Conservation (phyloP, 306 rosid species). For the Prosopis cineraria region DNA sequence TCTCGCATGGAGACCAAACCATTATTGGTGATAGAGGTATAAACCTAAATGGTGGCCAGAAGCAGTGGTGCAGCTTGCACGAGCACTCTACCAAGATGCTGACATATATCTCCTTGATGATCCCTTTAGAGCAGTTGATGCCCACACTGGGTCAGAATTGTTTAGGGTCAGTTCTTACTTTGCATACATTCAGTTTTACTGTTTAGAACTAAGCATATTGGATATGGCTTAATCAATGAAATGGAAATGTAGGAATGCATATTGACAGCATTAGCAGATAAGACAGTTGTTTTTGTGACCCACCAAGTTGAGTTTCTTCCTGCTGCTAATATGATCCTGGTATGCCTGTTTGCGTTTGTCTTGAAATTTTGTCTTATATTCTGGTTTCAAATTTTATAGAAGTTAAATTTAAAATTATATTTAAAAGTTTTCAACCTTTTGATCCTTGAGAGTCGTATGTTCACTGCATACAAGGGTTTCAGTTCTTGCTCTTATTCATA, state of each 20-base stretch:
- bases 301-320: constrained; percentile 95
- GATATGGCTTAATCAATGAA: constrained; percentile 34
- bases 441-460: not conserved
- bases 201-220: constrained; percentile 2
- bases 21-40: constrained; percentile 96
- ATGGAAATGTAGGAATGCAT: constrained; percentile 70
- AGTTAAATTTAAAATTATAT: constrained; percentile 1
- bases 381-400: not conserved
- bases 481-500: not conserved
- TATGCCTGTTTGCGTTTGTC: constrained; percentile 16
- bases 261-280: constrained; percentile 70
- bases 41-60: constrained; percentile 95
- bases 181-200: not conserved
- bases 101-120: constrained; percentile 91
- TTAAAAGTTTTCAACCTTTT: constrained; percentile 4
- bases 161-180: constrained; percentile 62
- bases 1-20: constrained; percentile 92
- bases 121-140: constrained; percentile 94
- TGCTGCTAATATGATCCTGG: constrained; percentile 71
- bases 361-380: not conserved
- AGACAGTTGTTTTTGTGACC: constrained; percentile 83
- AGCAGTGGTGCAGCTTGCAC: constrained; percentile 96
- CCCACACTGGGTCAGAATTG: constrained; percentile 83
- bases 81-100: constrained; percentile 94
- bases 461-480: not conserved